Conservation (phyloP, 164 flowering plant species). For the Kalanchoe fedtschenkoi region DNA sequence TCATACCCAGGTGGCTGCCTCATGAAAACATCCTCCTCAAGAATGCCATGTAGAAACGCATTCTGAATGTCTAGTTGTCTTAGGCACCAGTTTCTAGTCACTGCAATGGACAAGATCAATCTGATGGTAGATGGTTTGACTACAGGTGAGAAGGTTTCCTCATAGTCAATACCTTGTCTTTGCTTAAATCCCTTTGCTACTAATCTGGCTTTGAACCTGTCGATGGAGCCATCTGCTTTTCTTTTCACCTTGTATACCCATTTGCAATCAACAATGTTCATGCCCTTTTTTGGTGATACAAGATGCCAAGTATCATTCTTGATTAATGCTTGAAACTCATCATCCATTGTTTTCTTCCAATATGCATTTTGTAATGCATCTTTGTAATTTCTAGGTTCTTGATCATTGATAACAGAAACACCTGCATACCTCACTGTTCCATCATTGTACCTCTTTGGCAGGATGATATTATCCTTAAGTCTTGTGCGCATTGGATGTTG, state of each 20-base stretch:
- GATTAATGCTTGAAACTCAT: neutral
- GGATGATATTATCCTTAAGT: neutral
- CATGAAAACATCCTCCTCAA: slow-evolving; percentile 4
- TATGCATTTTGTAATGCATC: neutral
- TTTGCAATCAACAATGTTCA: neutral
- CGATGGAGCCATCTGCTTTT: neutral
- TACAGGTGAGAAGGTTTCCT: neutral
- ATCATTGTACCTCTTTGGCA: too few relatives aligned
- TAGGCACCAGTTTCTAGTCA: neutral
- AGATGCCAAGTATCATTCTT: neutral
- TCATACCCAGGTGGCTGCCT: neutral
- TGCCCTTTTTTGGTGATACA: neutral
- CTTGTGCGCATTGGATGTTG: neutral
- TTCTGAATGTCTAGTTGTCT: neutral
- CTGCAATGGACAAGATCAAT: neutral
- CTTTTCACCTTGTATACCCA: neutral
- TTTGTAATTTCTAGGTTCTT: neutral
- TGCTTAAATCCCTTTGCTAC: slow-evolving; percentile 10
- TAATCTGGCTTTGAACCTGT: neutral
- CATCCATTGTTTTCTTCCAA: neutral
- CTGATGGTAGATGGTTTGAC: neutral
- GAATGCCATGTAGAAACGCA: slow-evolving; percentile 3
- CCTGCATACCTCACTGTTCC: neutral
- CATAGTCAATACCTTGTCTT: neutral
- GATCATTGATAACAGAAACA: neutral